Evolutionary conservation across 805 yeast genomes (phyloP).

Genomic region (Starmerella floricola): DNA sequence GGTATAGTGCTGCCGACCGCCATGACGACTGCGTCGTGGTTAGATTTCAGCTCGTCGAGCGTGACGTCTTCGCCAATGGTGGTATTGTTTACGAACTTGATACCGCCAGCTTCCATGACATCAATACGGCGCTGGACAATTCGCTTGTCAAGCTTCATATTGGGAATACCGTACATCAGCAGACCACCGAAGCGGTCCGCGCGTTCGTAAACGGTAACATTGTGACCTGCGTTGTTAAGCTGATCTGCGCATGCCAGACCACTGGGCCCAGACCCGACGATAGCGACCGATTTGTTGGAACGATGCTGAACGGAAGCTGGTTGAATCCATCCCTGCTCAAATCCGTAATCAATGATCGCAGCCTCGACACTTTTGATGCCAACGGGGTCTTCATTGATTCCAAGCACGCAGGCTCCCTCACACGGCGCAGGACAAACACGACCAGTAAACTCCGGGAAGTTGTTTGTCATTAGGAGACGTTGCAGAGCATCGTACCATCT

Average conservation of each 20-base stretch:
- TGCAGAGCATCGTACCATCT: slow-evolving; percentile 91
- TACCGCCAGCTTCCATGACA: slow-evolving; percentile 79
- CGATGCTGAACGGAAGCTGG: slow-evolving; percentile 69
- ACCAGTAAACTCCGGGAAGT: slow-evolving; percentile 97
- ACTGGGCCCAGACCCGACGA: slow-evolving; percentile 95
- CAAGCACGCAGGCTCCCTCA: slow-evolving; percentile 91
- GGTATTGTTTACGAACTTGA: slow-evolving; percentile 61
- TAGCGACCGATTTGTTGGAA: slow-evolving; percentile 74
- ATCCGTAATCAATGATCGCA: slow-evolving; percentile 92
- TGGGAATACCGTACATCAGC: slow-evolving; percentile 97
- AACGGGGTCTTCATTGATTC: slow-evolving; percentile 88
- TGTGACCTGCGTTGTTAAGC: slow-evolving; percentile 89
- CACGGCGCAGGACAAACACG: slow-evolving; percentile 99
- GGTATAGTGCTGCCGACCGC: slow-evolving; percentile 96
- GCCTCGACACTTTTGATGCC: slow-evolving; percentile 94
- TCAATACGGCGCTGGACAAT: slow-evolving; percentile 90
- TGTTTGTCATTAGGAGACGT: slow-evolving; percentile 86
- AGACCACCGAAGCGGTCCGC: slow-evolving; percentile 94
- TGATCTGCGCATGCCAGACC: slow-evolving; percentile 97
- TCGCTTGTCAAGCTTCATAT: slow-evolving; percentile 91
- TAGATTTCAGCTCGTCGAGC: slow-evolving; percentile 50
- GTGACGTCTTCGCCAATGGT: slow-evolving; percentile 76
- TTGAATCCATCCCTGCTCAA: slow-evolving; percentile 90
- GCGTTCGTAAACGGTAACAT: slow-evolving; percentile 84
- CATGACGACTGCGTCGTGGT: slow-evolving; percentile 72